Evolutionary conservation across 768 basidiomycete species (phyloP).

Genomic region (Boletus sp.): DNA sequence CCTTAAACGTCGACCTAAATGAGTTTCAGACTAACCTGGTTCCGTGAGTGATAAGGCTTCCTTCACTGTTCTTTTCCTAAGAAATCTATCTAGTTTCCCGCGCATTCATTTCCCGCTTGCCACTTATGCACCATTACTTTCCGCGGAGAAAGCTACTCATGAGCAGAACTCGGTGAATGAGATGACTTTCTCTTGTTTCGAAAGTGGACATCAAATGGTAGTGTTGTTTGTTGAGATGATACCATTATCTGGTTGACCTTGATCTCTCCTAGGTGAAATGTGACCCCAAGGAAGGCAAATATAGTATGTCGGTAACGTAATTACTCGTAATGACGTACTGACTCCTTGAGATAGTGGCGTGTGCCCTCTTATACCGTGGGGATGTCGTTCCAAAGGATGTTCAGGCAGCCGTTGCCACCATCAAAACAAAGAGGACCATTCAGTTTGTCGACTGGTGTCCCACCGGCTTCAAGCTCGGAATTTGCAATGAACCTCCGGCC

Average conservation of each 20-base stretch:
- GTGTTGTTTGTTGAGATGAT: neutral
- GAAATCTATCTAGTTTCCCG: slow-evolving; percentile 64
- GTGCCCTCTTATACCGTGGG: slow-evolving; percentile 89
- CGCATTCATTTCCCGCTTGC: slow-evolving; percentile 99
- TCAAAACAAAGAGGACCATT: slow-evolving; percentile 98
- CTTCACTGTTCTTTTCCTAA: neutral
- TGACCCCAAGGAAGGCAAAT: slow-evolving; percentile 97
- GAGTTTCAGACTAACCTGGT: slow-evolving; percentile 99
- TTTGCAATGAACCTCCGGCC: slow-evolving; percentile 96
- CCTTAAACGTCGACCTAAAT: slow-evolving; percentile 94
- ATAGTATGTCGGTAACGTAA: slow-evolving; percentile 59
- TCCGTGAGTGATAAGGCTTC: slow-evolving; percentile 57
- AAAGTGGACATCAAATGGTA: slow-evolving; percentile 95
- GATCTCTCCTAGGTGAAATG: slow-evolving; percentile 58
- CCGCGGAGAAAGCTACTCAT: slow-evolving; percentile 92
- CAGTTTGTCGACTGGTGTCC: slow-evolving; percentile 99
- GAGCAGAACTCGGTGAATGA: slow-evolving; percentile 97
- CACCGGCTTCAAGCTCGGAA: slow-evolving; percentile 97
- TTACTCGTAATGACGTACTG: slow-evolving; percentile 7
- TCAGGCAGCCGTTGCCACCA: slow-evolving; percentile 85
- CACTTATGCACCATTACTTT: slow-evolving; percentile 92
- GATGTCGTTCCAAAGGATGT: slow-evolving; percentile 98
- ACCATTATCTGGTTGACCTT: slow-evolving; percentile 1
- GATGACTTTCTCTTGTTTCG: slow-evolving; percentile 99
- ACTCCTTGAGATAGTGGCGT: slow-evolving; percentile 63